Evolutionary conservation across 108 stramenopile species (phyloP).

Genomic region (Hondaea fermentalgiana): DNA sequence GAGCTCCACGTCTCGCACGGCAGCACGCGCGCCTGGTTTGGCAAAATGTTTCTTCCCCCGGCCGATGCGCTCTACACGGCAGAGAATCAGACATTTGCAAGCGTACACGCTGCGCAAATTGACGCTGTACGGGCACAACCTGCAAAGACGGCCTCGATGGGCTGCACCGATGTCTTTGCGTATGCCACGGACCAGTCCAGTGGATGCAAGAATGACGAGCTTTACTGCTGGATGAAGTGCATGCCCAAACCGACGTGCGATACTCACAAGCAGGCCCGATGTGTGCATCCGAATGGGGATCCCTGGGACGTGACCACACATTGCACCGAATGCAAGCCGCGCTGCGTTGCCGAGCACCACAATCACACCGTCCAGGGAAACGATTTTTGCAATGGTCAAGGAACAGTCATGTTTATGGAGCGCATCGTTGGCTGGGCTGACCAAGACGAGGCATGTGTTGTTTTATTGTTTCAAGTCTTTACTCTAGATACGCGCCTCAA

Average conservation of each 20-base stretch:
- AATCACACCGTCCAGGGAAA: background rate
- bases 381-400: conserved; percentile 8
- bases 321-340: background rate
- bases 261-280: background rate
- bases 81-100: background rate
- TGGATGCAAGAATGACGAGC: background rate
- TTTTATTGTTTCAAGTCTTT: background rate
- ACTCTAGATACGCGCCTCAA: background rate
- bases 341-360: background rate
- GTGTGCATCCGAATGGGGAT: background rate
- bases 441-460: background rate
- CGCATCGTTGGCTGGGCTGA: background rate
- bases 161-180: background rate
- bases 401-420: background rate
- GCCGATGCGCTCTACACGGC: background rate
- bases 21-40: background rate
- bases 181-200: background rate
- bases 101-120: background rate
- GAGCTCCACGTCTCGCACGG: background rate
- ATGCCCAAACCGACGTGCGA: background rate
- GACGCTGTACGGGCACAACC: background rate
- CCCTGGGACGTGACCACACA: background rate
- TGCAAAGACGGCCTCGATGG: background rate
- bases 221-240: conserved; percentile 14
- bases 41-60: background rate